These are phyloP conservation scores for Athelia psychrophila DNA, from an alignment of 1,284 basidiomycete genomes.

Conservation along the genomic window DNA sequence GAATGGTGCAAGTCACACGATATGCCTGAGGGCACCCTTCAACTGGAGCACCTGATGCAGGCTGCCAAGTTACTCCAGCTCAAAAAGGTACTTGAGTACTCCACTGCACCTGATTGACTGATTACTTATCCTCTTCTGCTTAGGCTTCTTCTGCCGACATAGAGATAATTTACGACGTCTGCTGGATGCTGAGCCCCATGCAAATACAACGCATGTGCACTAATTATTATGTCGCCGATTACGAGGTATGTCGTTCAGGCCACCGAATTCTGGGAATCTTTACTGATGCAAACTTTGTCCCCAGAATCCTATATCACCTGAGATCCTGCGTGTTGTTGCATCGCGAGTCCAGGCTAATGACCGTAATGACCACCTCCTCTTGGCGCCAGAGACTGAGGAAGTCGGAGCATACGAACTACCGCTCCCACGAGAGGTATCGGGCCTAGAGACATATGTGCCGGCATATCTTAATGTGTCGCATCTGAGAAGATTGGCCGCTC, in stretches of 20 bases:
- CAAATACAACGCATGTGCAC: conserved; percentile 99
- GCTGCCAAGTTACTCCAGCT: conserved; percentile 97
- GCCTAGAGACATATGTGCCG: conserved; percentile 85
- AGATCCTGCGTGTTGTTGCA: conserved; percentile 95
- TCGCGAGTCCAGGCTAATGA: conserved; percentile 93
- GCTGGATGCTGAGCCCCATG: conserved; percentile 99
- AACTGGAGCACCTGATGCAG: conserved; percentile 99
- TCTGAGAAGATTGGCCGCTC: conserved; percentile 75
- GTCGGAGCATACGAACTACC: conserved; percentile 91
- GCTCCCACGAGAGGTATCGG: conserved; percentile 83
- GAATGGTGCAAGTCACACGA: conserved; percentile 98
- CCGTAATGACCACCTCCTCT: conserved; percentile 90
- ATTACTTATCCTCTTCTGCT: conserved; percentile 1
- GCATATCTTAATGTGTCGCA: conserved; percentile 85
- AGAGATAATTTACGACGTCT: conserved; percentile 98
- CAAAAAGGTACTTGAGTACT: conserved; percentile 74
- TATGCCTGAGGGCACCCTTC: conserved; percentile 98
- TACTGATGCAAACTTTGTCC: conserved; percentile 6
- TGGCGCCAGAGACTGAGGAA: conserved; percentile 94
- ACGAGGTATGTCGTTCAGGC: conserved; percentile 62
- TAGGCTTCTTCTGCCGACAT: conserved; percentile 91
- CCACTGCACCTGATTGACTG: not conserved
- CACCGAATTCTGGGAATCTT: not conserved
- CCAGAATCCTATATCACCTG: conserved; percentile 93
- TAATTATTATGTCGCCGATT: conserved; percentile 98